phyloP scores from a whole-genome alignment of 1,284 basidiomycete genomes.

The Rhizoctonia solani region DNA sequence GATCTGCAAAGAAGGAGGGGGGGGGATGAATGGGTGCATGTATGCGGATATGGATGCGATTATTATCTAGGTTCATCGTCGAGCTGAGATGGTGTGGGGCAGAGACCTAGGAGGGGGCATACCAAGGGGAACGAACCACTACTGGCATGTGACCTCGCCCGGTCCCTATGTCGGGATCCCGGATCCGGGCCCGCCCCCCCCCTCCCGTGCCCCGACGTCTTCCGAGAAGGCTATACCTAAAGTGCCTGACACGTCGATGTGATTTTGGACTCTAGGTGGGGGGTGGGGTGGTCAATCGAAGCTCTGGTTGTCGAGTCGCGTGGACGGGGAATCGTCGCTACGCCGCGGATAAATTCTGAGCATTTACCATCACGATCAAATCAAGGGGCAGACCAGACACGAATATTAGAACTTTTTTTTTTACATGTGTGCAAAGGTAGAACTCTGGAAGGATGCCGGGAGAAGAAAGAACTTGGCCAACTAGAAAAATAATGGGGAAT shows the following conservation, averaged over 20 bases:
- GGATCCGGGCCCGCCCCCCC: neutral
- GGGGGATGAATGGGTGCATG: neutral
- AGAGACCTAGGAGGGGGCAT: too few species aligned
- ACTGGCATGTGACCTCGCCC: constrained; percentile 6
- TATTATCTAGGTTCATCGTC: neutral
- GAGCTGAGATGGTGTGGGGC: neutral
- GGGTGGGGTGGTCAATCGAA: constrained; percentile 1
- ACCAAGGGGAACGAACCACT: too few species aligned
- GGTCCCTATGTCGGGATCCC: neutral
- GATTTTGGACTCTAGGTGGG: constrained; percentile 5
- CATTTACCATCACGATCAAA: constrained; percentile 11
- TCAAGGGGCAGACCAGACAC: too few species aligned
- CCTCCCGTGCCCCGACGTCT: neutral
- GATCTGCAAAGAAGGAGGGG: neutral
- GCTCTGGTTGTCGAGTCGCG: too few species aligned
- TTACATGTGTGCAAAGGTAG: too few species aligned
- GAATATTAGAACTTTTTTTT: too few species aligned
- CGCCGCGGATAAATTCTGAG: constrained; percentile 13
- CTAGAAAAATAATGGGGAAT: too few species aligned
- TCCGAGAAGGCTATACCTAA: constrained; percentile 13
- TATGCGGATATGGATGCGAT: neutral
- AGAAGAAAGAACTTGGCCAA: too few species aligned
- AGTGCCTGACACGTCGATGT: constrained; percentile 34
- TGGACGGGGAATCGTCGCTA: constrained; percentile 22
- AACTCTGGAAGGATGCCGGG: too few species aligned